Conservation (phyloP, 2,329 filamentous ascomycete genomes). For the Trichoderma aggressivum region DNA sequence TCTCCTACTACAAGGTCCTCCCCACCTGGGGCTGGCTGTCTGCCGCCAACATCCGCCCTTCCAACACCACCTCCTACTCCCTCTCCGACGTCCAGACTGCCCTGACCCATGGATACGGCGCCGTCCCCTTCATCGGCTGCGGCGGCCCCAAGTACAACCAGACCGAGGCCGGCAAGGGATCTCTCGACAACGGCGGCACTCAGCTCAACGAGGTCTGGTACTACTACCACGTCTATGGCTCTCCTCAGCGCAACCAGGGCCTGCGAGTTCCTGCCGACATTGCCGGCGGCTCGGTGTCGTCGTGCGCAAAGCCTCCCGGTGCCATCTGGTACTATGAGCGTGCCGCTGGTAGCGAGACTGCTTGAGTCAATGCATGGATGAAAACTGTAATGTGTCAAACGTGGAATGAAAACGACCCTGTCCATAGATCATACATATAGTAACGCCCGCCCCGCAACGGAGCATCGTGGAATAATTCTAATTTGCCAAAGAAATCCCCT, state of each 20-base stretch:
- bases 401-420: neutral
- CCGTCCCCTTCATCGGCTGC: constrained; percentile 59
- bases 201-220: constrained; percentile 64
- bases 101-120: constrained; percentile 49
- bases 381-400: neutral
- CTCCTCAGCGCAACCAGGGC: constrained; percentile 50
- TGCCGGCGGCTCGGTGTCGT: constrained; percentile 48
- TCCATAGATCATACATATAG: constrained; percentile 10
- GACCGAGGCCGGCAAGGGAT: constrained; percentile 54
- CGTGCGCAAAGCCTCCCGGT: constrained; percentile 51
- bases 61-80: constrained; percentile 56
- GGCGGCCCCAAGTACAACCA: constrained; percentile 57
- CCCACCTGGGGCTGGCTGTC: constrained; percentile 62
- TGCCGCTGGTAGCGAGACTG: constrained; percentile 31
- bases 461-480: constrained; percentile 8
- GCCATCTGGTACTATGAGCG: constrained; percentile 56
- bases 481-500: neutral
- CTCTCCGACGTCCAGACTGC: constrained; percentile 50
- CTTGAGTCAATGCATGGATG: neutral
- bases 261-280: constrained; percentile 42
- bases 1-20: constrained; percentile 54
- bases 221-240: constrained; percentile 58
- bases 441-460: neutral
- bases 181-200: constrained; percentile 54
- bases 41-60: constrained; percentile 51